Conservation (phyloP, 495 filamentous ascomycete species). For the Neurospora sublineolata region DNA sequence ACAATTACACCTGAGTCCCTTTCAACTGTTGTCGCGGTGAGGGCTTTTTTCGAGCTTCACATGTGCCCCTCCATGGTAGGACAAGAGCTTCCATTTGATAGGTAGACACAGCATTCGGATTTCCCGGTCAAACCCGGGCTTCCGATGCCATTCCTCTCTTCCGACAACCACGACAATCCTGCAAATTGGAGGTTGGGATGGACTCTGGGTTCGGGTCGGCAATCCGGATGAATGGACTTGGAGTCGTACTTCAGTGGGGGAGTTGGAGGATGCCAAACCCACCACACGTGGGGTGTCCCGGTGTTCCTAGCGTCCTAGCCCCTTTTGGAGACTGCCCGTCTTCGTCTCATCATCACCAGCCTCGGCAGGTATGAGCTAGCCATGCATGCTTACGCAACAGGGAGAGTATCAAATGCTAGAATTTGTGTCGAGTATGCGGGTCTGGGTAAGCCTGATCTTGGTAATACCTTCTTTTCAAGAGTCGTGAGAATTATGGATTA, state of each 20-base stretch:
- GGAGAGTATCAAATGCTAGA: background rate
- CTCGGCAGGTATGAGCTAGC: background rate
- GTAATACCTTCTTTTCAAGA: too few species aligned
- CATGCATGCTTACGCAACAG: background rate
- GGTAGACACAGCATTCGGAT: background rate
- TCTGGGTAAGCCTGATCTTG: too few species aligned
- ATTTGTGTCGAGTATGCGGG: background rate
- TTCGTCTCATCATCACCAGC: background rate
- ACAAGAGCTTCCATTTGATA: background rate
- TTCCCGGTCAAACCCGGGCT: background rate
- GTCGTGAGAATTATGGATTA: background rate
- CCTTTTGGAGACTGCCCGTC: background rate
- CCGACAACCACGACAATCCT: background rate
- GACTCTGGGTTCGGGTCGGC: constrained; percentile 7
- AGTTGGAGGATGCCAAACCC: background rate
- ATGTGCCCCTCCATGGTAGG: background rate
- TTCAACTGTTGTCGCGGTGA: background rate
- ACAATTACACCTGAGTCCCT: background rate
- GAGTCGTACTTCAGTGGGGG: background rate
- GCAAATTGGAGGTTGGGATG: background rate
- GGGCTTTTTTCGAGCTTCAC: background rate
- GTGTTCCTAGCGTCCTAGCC: background rate
- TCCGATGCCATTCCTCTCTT: background rate
- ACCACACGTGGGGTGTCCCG: background rate
- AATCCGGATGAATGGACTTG: constrained; percentile 21